phyloP scores from a whole-genome alignment of 2,329 filamentous ascomycete genomes.

The Cladosporium sp. region DNA sequence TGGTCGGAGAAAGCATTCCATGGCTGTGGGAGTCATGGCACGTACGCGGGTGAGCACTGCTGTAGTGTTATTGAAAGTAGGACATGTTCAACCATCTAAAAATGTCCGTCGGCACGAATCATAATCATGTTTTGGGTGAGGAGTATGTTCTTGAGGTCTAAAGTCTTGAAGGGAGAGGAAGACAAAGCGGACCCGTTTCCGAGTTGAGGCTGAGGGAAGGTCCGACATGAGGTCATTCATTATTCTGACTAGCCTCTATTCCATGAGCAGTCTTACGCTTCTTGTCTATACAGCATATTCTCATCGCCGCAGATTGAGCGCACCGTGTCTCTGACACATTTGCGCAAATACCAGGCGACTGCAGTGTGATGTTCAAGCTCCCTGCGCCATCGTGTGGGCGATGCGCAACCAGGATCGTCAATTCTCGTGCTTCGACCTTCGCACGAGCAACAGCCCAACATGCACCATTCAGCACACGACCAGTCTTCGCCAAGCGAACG shows the following conservation, averaged over 20 bases:
- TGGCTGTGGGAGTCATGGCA: too few species aligned
- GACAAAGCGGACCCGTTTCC: neutral
- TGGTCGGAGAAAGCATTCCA: too few species aligned
- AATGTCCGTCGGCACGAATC: too few species aligned
- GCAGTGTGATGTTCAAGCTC: constrained; percentile 13
- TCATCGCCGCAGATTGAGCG: neutral
- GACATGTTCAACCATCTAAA: too few species aligned
- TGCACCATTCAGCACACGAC: constrained; percentile 14
- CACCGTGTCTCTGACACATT: neutral
- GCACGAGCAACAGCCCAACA: neutral
- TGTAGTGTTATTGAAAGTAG: too few species aligned
- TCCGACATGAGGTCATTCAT: constrained; percentile 9
- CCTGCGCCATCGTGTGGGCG: constrained; percentile 27
- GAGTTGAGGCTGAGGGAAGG: neutral
- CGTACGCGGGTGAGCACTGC: too few species aligned
- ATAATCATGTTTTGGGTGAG: too few species aligned
- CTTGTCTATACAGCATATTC: neutral
- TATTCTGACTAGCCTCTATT: neutral
- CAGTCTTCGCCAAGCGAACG: constrained; percentile 1
- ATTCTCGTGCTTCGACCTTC: constrained; percentile 23
- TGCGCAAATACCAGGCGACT: neutral
- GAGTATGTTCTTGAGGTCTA: neutral
- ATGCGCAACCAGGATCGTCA: constrained; percentile 26
- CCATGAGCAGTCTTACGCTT: neutral
- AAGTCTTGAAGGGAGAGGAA: neutral